Evolutionary conservation across 2,329 filamentous ascomycete species (phyloP).

Genomic region (Microcyclospora tardicrescens): DNA sequence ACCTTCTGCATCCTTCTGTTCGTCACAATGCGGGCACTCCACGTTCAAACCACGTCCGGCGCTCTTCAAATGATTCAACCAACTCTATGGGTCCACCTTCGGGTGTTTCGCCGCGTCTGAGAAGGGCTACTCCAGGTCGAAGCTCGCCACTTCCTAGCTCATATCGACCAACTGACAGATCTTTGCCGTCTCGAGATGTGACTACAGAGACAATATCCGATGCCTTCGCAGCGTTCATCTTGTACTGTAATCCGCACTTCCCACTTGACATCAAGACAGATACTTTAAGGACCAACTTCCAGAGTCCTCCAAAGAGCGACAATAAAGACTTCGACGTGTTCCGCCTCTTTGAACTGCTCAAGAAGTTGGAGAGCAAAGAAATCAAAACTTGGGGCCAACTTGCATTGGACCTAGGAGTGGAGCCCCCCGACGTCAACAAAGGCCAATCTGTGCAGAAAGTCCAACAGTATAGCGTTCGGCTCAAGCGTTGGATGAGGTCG

Average conservation of each 20-base stretch:
- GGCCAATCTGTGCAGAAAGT: constrained; percentile 77
- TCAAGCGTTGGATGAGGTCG: constrained; percentile 94
- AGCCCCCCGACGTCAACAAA: constrained; percentile 67
- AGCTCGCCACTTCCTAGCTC: constrained; percentile 1
- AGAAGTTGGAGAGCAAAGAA: constrained; percentile 64
- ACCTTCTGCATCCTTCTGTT: constrained; percentile 8
- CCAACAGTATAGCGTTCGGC: constrained; percentile 81
- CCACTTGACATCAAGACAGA: constrained; percentile 55
- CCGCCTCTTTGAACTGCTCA: constrained; percentile 63
- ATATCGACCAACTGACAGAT: constrained; percentile 34
- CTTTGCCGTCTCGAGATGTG: constrained; percentile 55
- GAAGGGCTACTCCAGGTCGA: constrained; percentile 7
- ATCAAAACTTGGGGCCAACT: constrained; percentile 89
- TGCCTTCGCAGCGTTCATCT: constrained; percentile 70
- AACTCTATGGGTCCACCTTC: constrained; percentile 14
- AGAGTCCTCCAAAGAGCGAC: constrained; percentile 70
- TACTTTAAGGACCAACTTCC: constrained; percentile 62
- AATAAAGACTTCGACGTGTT: constrained; percentile 76
- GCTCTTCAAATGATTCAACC: constrained; percentile 6
- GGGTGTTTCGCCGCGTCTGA: constrained; percentile 10
- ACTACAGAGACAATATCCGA: constrained; percentile 62
- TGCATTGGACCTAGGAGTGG: constrained; percentile 75
- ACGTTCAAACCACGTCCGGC: constrained; percentile 3
- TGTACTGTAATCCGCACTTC: constrained; percentile 82
- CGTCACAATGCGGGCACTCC: constrained; percentile 1